Base-by-base conservation (phyloP, 2,329 filamentous ascomycete species). In the Neoascochyta sp. region DNA sequence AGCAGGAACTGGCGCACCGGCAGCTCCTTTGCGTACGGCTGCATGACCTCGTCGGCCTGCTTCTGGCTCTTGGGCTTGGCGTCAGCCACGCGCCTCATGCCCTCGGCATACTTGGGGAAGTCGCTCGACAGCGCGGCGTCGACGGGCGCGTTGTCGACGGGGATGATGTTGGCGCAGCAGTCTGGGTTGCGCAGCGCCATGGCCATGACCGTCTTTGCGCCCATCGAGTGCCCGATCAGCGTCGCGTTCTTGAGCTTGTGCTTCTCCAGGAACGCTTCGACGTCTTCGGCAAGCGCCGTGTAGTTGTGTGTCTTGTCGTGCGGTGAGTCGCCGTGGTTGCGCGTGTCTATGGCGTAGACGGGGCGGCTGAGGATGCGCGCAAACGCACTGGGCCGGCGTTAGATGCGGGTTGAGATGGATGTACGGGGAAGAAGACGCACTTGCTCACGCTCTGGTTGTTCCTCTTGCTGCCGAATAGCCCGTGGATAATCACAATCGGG, bases 371-470 rank as follows among this genome's bases (percentile, higher is more conserved):
- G 68, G 54, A 94, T 85, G 54, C 85, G 80, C 22, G 88, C 85
- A 28, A 96, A 69, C 20, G 78, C 80, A 68, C 88, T 93, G 47
- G 21, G 22, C 4, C 9, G 9, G 7, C 10, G 8, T 34, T 25
- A 22, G 15, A n/a, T 1, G n/a, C n/a, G 9, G 10, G 2, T 25
- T 25, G 13, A 7, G 17, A 13, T 29, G 23, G 9, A 9, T 7
- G 18, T n/a, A 7, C 18, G 22, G 9, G 27, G 14, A 14, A 29
- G 22, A 41, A 26, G 5, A 11, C 41, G 7, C 32, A 95, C 90
- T 88, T 94, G 82, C 88, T 93, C 42, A 96, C 92, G 54, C 76
- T 86, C 62, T 89, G 74, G 60, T 95, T 95, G 61, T 96, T 96
- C 69, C 86, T 88, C 69, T 93, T 95, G 20, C 86, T 95, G 12